Base-by-base conservation (phyloP, 163 green algal species). In the Volvox carteri region DNA sequence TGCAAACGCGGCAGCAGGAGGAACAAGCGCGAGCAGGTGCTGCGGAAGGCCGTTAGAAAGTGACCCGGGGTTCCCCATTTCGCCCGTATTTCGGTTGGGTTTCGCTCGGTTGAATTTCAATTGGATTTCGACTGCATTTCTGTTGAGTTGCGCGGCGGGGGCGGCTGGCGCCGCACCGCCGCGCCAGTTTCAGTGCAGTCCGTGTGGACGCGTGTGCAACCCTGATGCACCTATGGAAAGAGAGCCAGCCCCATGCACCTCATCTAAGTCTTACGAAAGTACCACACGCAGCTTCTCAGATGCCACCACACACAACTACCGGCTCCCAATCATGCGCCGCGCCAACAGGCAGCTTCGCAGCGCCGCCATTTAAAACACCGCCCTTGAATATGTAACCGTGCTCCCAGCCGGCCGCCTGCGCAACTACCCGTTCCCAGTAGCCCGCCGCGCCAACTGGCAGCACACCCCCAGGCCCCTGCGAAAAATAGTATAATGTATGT, bases 341-440 rank as follows among this genome's bases (percentile, higher is more conserved):
- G 65, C 65, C 65, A 75, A 75, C 65, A 75, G n/a, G 25, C 65
- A 75, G 65, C 65, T 75, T 75, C 65, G n/a, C 65, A 75, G 65
- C 65, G 25, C 65, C 65, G 28, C 65, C 65, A 75, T 75, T 39
- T 39, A 46, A 28, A 23, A 48, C 37, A n/a, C 11, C 50, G 50
- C 50, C 50, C 50, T 16, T 58, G 50, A 58, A 58, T 58, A 39
- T 48, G n/a, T 8, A 75, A 48, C 28, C 65, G 16, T 75, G 65
- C 35, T 75, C 30, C 65, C 65, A 75, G 65, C 30, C 65, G 65
- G 65, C 65, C 35, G 65, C 65, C 35, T 48, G 65, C 35, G 19
- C 65, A 75, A 75, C 65, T 75, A 75, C 25, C 30, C 12, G 30
- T n/a, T 75, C 65, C 65, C 50, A 58, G 50, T 58, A 12, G 50